A percentile compares a stretch with the other conserved stretches of the same genome.
Evolutionary conservation across 2,329 filamentous ascomycete genomes (phyloP).

Genomic region (Fusarium heterosporum): DNA sequence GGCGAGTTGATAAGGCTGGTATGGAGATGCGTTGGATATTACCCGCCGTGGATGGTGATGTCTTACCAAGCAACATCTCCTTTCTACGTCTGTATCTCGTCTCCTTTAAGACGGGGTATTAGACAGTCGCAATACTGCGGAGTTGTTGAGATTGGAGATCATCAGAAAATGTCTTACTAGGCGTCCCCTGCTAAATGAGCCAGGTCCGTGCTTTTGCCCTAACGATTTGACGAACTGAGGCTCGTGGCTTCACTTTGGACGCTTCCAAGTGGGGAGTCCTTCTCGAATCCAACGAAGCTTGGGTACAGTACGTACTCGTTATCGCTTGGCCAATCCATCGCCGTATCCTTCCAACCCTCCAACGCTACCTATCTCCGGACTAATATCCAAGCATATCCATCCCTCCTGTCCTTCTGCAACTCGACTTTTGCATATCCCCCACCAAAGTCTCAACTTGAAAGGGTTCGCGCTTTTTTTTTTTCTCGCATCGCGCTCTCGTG

Average conservation of each 20-base stretch:
- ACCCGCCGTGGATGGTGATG: neutral
- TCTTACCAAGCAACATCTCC: conserved; percentile 19
- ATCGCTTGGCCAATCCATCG: conserved; percentile 32
- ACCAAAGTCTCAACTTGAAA: conserved; percentile 14
- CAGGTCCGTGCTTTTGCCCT: conserved; percentile 40
- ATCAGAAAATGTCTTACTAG: conserved; percentile 33
- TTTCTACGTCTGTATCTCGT: conserved; percentile 7
- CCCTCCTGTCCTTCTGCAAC: conserved; percentile 3
- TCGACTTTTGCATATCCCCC: conserved; percentile 27
- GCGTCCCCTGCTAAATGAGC: conserved; percentile 36
- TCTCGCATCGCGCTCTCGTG: conserved; percentile 18
- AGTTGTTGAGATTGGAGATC: conserved; percentile 39
- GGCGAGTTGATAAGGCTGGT: conserved; percentile 9
- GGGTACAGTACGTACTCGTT: conserved; percentile 32
- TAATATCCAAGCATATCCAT: conserved; percentile 10
- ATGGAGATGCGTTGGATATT: conserved; percentile 3
- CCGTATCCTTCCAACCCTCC: conserved; percentile 25
- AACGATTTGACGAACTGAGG: conserved; percentile 37
- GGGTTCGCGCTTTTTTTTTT: neutral
- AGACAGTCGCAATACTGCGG: conserved; percentile 11
- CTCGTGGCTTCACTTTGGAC: conserved; percentile 37
- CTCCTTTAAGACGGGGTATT: neutral
- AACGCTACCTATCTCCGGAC: conserved; percentile 26
- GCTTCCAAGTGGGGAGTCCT: conserved; percentile 30
- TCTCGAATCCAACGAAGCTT: conserved; percentile 10